phyloP scores from a whole-genome alignment of 2,329 filamentous ascomycete species.

The Ophiostoma montium region DNA sequence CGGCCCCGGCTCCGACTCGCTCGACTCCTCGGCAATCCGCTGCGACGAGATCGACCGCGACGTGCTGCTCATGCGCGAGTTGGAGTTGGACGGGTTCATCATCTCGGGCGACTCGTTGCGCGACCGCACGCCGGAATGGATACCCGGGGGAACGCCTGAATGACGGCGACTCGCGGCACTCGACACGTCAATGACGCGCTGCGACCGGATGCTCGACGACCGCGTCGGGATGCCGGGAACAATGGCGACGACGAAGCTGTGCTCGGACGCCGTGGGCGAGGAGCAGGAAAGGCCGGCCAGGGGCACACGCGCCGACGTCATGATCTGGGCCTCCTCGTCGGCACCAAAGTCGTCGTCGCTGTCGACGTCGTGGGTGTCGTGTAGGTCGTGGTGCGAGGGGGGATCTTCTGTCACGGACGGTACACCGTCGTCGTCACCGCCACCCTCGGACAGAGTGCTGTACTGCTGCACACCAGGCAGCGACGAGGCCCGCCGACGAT shows the following conservation, averaged over 20 bases:
- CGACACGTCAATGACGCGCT: constrained; percentile 45
- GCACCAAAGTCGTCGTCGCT: constrained; percentile 25
- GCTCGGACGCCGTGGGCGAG: constrained; percentile 35
- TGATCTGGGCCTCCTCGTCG: constrained; percentile 45
- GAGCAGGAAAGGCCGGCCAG: constrained; percentile 34
- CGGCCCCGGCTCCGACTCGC: too few relatives aligned
- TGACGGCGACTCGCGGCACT: too few relatives aligned
- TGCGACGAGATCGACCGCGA: constrained; percentile 27
- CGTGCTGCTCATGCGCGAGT: too few relatives aligned
- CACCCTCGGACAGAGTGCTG: too few relatives aligned
- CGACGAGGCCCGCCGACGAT: too few relatives aligned
- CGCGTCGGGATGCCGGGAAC: constrained; percentile 25
- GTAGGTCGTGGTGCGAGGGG: too few relatives aligned
- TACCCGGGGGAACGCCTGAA: too few relatives aligned
- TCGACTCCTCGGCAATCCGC: constrained; percentile 26
- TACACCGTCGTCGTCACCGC: too few relatives aligned
- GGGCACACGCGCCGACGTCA: constrained; percentile 43
- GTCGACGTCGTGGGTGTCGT: constrained; percentile 26
- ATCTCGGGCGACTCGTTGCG: constrained; percentile 33
- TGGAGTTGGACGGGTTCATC: constrained; percentile 26
- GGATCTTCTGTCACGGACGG: too few relatives aligned
- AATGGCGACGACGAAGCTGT: constrained; percentile 25
- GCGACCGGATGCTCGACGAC: constrained; percentile 38
- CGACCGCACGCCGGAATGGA: constrained; percentile 30
- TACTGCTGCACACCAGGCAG: too few relatives aligned